A percentile compares a stretch with the other conserved stretches of the same genome.
Evolutionary conservation across 1,284 basidiomycete genomes (phyloP).

Genomic region (Coniferiporia sulphurascens): DNA sequence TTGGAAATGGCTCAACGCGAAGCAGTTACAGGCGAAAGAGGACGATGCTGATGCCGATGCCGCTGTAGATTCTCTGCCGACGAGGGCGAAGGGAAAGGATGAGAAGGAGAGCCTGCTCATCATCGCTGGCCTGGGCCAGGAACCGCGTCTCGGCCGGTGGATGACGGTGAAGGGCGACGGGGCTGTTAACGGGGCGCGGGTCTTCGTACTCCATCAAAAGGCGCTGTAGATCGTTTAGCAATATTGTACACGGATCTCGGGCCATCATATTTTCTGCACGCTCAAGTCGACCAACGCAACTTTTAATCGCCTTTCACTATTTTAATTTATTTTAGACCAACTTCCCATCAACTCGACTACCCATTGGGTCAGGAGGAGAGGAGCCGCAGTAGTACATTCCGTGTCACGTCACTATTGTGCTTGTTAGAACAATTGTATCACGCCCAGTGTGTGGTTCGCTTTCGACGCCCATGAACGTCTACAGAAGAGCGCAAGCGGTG

Average conservation of each 20-base stretch:
- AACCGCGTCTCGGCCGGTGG: constrained; percentile 90
- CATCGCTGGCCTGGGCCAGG: constrained; percentile 80
- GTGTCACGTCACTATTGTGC: not conserved
- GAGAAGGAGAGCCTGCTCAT: constrained; percentile 50
- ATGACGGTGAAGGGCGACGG: constrained; percentile 52
- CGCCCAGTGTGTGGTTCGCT: not conserved
- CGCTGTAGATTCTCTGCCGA: constrained; percentile 7
- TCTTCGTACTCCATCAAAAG: constrained; percentile 15
- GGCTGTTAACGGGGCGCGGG: constrained; percentile 10
- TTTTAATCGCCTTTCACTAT: not conserved
- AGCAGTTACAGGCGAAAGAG: constrained; percentile 14
- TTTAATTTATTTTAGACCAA: not conserved
- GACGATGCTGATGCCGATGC: not conserved
- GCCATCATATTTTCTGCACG: not conserved
- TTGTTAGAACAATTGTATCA: not conserved
- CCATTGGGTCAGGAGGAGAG: too few relatives aligned
- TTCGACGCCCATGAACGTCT: not conserved
- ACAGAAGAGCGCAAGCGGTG: not conserved
- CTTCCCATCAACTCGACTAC: too few relatives aligned
- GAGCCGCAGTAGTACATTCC: too few relatives aligned
- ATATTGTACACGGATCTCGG: not conserved
- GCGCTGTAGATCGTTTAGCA: not conserved
- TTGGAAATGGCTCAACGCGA: constrained; percentile 36
- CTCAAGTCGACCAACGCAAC: not conserved
- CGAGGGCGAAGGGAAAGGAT: constrained; percentile 19